phyloP scores from a whole-genome alignment of 345 rosid genomes.

The Barbarea vulgaris region DNA sequence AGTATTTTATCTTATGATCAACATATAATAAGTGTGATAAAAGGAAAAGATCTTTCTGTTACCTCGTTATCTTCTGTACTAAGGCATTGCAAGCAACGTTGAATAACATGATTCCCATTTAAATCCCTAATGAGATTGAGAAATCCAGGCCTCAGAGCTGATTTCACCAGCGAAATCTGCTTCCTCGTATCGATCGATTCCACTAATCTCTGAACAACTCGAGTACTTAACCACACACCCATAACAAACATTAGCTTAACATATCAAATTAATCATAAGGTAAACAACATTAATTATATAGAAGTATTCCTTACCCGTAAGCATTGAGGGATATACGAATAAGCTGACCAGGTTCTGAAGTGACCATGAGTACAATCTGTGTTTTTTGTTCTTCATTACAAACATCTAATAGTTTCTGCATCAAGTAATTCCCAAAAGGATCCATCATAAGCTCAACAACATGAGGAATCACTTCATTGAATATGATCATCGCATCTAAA shows the following conservation, averaged over 20 bases:
- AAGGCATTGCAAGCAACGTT: constrained; percentile 69
- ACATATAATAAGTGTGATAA: neutral
- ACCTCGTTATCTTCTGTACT: constrained; percentile 60
- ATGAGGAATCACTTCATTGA: constrained; percentile 51
- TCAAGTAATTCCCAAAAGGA: constrained; percentile 61
- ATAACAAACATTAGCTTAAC: neutral
- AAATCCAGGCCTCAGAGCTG: constrained; percentile 60
- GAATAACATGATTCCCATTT: constrained; percentile 72
- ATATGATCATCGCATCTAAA: constrained; percentile 44
- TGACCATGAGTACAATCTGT: constrained; percentile 44
- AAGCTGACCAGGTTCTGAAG: constrained; percentile 46
- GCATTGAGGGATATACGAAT: constrained; percentile 43
- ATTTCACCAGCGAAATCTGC: constrained; percentile 50
- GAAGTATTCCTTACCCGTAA: constrained; percentile 46
- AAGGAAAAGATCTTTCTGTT: neutral
- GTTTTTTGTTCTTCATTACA: constrained; percentile 56
- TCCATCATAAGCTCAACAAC: constrained; percentile 54
- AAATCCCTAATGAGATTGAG: constrained; percentile 55
- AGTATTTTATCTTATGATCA: neutral
- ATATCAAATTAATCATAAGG: neutral
- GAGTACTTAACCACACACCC: constrained; percentile 45
- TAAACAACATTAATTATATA: too few species aligned
- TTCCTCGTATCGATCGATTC: constrained; percentile 59
- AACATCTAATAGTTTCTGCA: constrained; percentile 54
- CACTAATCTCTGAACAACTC: constrained; percentile 63